Base-by-base conservation (phyloP, 1,284 basidiomycete genomes). In the Microbotryomycetes sp. region DNA sequence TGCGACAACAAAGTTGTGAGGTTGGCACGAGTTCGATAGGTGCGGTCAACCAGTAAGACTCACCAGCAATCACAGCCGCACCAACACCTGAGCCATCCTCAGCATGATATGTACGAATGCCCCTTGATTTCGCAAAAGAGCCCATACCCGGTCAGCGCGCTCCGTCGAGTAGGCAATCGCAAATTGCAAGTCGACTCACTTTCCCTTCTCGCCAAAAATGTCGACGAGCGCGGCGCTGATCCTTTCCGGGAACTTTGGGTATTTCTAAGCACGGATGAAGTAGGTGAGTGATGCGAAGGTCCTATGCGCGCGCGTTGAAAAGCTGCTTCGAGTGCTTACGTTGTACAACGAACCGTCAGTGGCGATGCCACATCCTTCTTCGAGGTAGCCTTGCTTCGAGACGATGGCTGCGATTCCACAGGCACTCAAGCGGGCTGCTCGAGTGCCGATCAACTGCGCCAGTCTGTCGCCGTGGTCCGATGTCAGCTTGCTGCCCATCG, bases 361-460 rank as follows among this genome's bases (percentile, higher is more conserved):
- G 55, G 90, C 92, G 32, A 96, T 90, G 2, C 82, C 79, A 75
- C 91, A 94, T n/a, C 65, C 70, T 67, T 89, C 84, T 5, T 94
- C 91, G 6, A 96, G 79, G 73, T 90, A 89, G 0, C 86, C 88
- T 84, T 88, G 92, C 81, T 91, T 93, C 76, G 84, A 85, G 36
- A 92, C 92, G 70, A 97, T 89, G 26, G 92, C 89, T 0, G 92
- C 92, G 70, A 97, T 96, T 68, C 92, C 92, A 71, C 92, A 97
- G 0, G 92, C 84, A 52, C 87, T 90, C 46, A 96, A 77, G 36
- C 92, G 80, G 12, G 92, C 92, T 0, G 92, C 88, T 29, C 92
- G 85, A 23, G 86, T 82, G n/a, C 90, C 90, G 53, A 96, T 89
- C 42, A 97, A 81, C 72, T 87, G 86, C 15, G 92, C 89, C 14